A percentile compares a stretch with the other conserved stretches of the same genome.
Conservation (phyloP, 495 filamentous ascomycete species). For the Pyrenula massariospora region DNA sequence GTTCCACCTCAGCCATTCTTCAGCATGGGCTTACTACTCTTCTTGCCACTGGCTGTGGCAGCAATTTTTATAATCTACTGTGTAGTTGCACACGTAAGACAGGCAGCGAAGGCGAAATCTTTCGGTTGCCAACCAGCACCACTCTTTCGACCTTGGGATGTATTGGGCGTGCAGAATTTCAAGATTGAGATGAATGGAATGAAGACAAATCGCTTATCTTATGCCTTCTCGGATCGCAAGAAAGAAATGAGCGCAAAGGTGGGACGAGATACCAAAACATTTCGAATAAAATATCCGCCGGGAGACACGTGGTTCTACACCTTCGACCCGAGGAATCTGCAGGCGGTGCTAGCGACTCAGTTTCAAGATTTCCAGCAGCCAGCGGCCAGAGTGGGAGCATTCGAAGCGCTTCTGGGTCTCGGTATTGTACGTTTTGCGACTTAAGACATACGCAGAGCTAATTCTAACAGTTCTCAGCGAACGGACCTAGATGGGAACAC, state of each 20-base stretch:
- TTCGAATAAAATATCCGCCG: slow-evolving; percentile 14
- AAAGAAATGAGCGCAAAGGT: slow-evolving; percentile 14
- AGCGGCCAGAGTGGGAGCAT: slow-evolving; percentile 14
- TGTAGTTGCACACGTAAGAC: slow-evolving; percentile 13
- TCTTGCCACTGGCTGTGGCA: slow-evolving; percentile 10
- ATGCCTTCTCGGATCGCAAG: slow-evolving; percentile 10
- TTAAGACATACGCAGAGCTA: slow-evolving; percentile 8
- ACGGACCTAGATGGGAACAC: slow-evolving; percentile 37
- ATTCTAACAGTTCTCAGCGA: slow-evolving; percentile 29
- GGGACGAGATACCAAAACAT: slow-evolving; percentile 16
- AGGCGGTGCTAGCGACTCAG: slow-evolving; percentile 41
- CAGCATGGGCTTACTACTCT: slow-evolving; percentile 13
- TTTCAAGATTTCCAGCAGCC: slow-evolving; percentile 40
- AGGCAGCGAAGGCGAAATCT: slow-evolving; percentile 13
- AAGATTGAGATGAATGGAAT: slow-evolving; percentile 10
- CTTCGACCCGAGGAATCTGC: slow-evolving; percentile 41
- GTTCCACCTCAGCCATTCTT: slow-evolving; percentile 11
- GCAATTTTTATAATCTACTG: slow-evolving; percentile 13
- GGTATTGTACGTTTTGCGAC: slow-evolving; percentile 30
- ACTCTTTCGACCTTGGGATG: slow-evolving; percentile 15
- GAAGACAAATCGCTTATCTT: slow-evolving; percentile 12
- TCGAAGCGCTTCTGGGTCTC: slow-evolving; percentile 29
- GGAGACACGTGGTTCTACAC: slow-evolving; percentile 26
- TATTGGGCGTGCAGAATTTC: slow-evolving; percentile 13
- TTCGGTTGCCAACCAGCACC: slow-evolving; percentile 14